Base-by-base conservation (phyloP, 2,329 filamentous ascomycete genomes). In the Botrytis elliptica region DNA sequence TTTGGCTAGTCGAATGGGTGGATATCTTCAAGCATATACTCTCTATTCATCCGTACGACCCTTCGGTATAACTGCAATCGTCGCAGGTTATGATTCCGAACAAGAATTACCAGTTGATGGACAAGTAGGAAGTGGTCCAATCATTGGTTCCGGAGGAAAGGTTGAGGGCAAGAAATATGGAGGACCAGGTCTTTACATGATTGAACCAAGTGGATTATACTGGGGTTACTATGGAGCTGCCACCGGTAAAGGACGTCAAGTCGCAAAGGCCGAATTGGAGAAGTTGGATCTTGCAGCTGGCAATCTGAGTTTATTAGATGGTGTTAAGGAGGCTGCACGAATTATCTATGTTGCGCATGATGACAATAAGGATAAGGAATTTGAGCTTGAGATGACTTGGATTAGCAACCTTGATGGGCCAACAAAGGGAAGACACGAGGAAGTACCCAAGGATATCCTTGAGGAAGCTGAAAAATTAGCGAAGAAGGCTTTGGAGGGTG, bases 341-440 rank as follows among this genome's bases (percentile, higher is more conserved):
- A 99, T 99, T 84, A 98, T 99, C 84, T 97, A 98, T 83, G 90
- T 97, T 75, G 95, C 95, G 67, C 96, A 99, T 82, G 96, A 98
- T 83, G 96, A 99, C 84, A 98, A 95, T 88, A 98, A 98, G 86
- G 96, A 98, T 85, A 99, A 99, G 88, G 96, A 98, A 77, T 99
- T 98, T 81, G 96, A 99, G 89, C 87, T 99, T 75, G 96, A 99
- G 86, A 97, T 99, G 94, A 97, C 93, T 74, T 99, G 96, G 96
- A 93, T 98, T 83, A 98, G 94, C 84, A 89, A 88, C 71, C 84
- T 90, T 66, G 89, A 93, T 77, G 95, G 95, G 8, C 94, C 95
- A 52, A 98, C 95, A 76, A 95, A 97, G 86, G 96, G 96, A 76
- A 90, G 91, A 80, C 96, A 99, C 82, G 88, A 95, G 84, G 94